Evolutionary conservation across 371 early-diverging fungal genomes (phyloP).

Genomic region (Sanchytrium tribonematis): DNA sequence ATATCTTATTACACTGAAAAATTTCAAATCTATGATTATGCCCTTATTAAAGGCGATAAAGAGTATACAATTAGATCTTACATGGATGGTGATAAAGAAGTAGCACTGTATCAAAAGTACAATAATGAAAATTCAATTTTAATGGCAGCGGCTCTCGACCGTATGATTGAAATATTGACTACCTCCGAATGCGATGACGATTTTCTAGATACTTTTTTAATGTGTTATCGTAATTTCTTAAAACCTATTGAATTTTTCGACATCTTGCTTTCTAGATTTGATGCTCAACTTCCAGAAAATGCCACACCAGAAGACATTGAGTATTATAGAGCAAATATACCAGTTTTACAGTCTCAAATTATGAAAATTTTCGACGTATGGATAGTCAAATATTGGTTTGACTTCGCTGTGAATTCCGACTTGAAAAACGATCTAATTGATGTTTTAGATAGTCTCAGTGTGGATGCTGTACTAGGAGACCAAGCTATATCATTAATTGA

Average conservation of each 20-base stretch:
- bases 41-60: too few species aligned
- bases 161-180: neutral
- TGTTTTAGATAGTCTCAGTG: constrained; percentile 12
- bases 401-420: constrained; percentile 16
- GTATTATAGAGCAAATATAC: constrained; percentile 16
- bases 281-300: constrained; percentile 14
- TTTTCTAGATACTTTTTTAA: constrained; percentile 17
- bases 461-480: constrained; percentile 3
- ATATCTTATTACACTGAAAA: too few species aligned
- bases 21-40: too few species aligned
- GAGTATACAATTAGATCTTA: too few species aligned
- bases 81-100: too few species aligned
- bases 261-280: constrained; percentile 16
- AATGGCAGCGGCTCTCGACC: too few species aligned
- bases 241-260: constrained; percentile 20
- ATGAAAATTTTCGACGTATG: constrained; percentile 12
- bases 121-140: too few species aligned
- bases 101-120: too few species aligned
- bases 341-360: constrained; percentile 15
- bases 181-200: constrained; percentile 8
- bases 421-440: constrained; percentile 14
- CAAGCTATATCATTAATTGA: neutral
- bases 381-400: constrained; percentile 23
- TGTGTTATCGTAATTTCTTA: constrained; percentile 21
- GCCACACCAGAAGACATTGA: constrained; percentile 16